A percentile compares a stretch with the other conserved stretches of the same genome.
These are phyloP conservation scores for Cryptosporidium canis DNA, from an alignment of 169 alveolate species.

Conservation along the genomic window DNA sequence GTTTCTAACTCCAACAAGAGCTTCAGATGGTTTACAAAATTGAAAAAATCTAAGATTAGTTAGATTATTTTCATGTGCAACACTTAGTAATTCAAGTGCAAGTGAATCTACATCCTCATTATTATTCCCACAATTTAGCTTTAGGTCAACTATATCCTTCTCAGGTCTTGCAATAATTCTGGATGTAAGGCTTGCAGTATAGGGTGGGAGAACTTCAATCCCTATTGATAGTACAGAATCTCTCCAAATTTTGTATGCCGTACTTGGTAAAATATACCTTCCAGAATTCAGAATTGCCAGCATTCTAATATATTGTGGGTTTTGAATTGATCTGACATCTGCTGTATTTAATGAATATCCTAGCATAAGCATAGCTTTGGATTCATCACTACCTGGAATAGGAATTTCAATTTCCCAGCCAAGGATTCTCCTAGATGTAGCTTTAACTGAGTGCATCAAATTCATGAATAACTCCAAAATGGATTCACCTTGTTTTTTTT, in stretches of 20 bases:
- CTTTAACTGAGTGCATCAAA: conserved; percentile 34
- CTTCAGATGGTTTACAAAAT: conserved; percentile 54
- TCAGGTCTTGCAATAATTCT: conserved; percentile 47
- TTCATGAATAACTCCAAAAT: conserved; percentile 39
- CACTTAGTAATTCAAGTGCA: conserved; percentile 56
- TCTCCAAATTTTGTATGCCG: conserved; percentile 64
- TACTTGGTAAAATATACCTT: conserved; percentile 42
- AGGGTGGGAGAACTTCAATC: conserved; percentile 28
- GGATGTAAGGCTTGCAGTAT: background rate
- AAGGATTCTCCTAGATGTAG: conserved; percentile 25
- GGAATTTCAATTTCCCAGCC: conserved; percentile 68
- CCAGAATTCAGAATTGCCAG: conserved; percentile 15
- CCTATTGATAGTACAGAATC: conserved; percentile 56
- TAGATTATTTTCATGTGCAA: conserved; percentile 51
- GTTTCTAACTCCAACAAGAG: conserved; percentile 50
- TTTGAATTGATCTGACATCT: conserved; percentile 53
- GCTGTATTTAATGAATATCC: conserved; percentile 66
- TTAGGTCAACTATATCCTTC: conserved; percentile 31
- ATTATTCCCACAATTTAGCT: conserved; percentile 43
- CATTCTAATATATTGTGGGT: conserved; percentile 61
- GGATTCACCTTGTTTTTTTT: conserved; percentile 38
- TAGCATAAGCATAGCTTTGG: conserved; percentile 48
- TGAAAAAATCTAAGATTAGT: conserved; percentile 39
- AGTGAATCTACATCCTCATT: conserved; percentile 61
- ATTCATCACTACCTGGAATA: conserved; percentile 66